A percentile compares a stretch with the other conserved stretches of the same genome.
Conservation (phyloP, 352 stramenopile species). For the Globisporangium nodosum region DNA sequence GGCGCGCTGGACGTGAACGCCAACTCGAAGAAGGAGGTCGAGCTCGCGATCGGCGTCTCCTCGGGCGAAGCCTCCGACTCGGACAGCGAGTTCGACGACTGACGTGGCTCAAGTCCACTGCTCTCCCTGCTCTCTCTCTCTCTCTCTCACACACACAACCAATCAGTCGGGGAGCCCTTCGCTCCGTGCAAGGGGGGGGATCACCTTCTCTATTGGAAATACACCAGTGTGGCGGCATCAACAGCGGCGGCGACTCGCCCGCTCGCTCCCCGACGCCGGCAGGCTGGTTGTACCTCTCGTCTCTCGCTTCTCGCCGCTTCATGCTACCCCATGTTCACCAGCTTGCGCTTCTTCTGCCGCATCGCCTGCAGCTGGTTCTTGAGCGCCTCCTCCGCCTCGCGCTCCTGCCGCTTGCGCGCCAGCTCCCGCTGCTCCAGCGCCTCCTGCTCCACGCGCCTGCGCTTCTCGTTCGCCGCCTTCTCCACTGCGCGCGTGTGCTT, state of each 20-base stretch:
- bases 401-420: constrained; percentile 60
- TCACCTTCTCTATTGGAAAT: constrained; percentile 2
- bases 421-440: constrained; percentile 48
- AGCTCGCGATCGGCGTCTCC: constrained; percentile 55
- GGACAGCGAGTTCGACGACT: constrained; percentile 83
- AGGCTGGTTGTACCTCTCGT: neutral
- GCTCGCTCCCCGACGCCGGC: neutral
- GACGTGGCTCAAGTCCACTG: constrained; percentile 4
- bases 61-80: constrained; percentile 66
- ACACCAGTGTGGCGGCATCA: neutral
- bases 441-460: constrained; percentile 62
- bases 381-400: constrained; percentile 57
- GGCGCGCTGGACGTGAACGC: constrained; percentile 79
- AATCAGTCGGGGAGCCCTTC: neutral
- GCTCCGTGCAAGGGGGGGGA: neutral
- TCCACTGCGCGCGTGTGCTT: constrained; percentile 76
- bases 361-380: constrained; percentile 81
- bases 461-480: constrained; percentile 63
- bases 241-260: neutral
- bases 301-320: neutral
- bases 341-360: constrained; percentile 67
- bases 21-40: constrained; percentile 64
- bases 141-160: neutral
- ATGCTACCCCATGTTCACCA: constrained; percentile 18
- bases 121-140: neutral